These are phyloP conservation scores for Lentinus tigrinus DNA, from an alignment of 768 basidiomycete genomes.

Conservation along the genomic window DNA sequence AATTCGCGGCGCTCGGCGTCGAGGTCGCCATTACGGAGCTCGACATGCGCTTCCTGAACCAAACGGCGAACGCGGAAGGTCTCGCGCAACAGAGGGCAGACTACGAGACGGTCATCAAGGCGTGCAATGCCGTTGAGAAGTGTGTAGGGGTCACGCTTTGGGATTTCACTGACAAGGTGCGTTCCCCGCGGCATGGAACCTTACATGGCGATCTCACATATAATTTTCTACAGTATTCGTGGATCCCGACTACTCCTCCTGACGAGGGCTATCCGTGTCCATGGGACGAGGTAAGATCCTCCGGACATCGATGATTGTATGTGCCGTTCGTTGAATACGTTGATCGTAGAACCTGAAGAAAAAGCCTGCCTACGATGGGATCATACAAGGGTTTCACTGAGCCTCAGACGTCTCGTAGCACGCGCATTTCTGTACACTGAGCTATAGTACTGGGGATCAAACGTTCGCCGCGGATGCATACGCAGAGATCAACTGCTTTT, in stretches of 20 bases:
- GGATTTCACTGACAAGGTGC: constrained; percentile 39
- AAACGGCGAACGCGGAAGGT: constrained; percentile 42
- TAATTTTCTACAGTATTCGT: constrained; percentile 27
- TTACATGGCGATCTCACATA: not conserved
- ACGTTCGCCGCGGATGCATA: too few relatives aligned
- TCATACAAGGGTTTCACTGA: constrained; percentile 18
- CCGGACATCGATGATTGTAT: not conserved
- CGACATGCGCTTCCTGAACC: constrained; percentile 52
- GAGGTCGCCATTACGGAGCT: constrained; percentile 70
- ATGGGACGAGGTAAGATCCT: constrained; percentile 25
- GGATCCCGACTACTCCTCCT: constrained; percentile 31
- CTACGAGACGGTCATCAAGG: constrained; percentile 51
- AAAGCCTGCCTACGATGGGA: constrained; percentile 27
- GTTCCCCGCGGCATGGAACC: not conserved
- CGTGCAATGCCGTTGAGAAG: constrained; percentile 41
- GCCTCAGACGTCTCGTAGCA: not conserved
- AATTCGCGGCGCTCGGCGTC: constrained; percentile 57
- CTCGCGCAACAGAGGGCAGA: constrained; percentile 55
- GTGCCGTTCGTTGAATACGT: not conserved
- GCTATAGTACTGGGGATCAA: too few relatives aligned
- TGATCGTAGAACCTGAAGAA: constrained; percentile 7
- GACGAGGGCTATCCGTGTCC: constrained; percentile 31
- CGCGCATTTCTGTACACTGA: not conserved
- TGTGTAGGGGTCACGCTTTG: constrained; percentile 40
- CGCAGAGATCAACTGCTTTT: not conserved